Conservation (phyloP, 176 grass and related monocot genomes). For the Chrysopogon serrulatus region DNA sequence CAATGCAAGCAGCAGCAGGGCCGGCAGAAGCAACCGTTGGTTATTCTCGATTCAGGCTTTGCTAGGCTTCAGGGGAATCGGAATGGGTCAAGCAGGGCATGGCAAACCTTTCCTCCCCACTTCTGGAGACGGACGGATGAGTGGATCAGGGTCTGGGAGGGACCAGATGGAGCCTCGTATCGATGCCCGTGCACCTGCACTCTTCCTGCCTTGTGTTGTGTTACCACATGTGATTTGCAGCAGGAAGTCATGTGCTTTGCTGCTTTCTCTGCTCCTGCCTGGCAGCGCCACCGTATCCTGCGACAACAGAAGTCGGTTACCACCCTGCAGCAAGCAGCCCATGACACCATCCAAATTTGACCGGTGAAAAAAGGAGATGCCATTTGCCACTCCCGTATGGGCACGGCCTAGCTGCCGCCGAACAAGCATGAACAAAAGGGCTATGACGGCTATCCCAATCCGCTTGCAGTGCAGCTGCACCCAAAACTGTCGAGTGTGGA, state of each 20-base stretch:
- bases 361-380: neutral
- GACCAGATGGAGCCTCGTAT: neutral
- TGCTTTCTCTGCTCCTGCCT: neutral
- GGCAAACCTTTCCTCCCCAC: neutral
- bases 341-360: slow-evolving; percentile 17
- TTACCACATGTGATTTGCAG: neutral
- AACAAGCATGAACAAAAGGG: too few relatives aligned
- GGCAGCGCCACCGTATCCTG: neutral
- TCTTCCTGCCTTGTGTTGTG: neutral
- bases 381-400: too few relatives aligned
- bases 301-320: neutral
- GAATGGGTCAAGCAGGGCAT: neutral
- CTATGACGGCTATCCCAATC: too few relatives aligned
- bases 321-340: neutral
- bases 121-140: neutral
- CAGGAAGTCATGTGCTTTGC: neutral
- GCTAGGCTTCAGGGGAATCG: neutral
- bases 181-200: neutral
- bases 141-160: neutral
- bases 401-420: too few relatives aligned
- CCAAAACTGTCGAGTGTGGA: too few relatives aligned
- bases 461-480: too few relatives aligned
- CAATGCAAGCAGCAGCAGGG: too few relatives aligned
- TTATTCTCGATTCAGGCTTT: neutral
- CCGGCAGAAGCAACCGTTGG: neutral